Base-by-base conservation (phyloP, 805 yeast genomes). In the Kodamaea hsintzibuensis region DNA sequence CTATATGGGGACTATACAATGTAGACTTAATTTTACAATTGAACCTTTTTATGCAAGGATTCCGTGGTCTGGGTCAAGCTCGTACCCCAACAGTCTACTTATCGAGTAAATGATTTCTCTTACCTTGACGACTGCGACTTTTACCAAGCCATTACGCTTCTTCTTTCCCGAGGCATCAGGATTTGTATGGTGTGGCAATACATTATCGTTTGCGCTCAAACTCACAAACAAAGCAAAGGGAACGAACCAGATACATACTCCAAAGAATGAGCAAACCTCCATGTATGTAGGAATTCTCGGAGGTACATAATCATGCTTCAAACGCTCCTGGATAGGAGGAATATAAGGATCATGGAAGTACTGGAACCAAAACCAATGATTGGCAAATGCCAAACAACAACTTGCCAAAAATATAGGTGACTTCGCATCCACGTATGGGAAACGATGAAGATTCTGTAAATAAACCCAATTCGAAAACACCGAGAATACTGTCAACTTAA, bases 181-280 rank as follows among this genome's bases (percentile, higher is more conserved):
- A 14, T 68, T 74, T 48, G 71, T 54, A 54, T 74, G 76, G 56
- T 72, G 77, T 7, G 99, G 99, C 44, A 95, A 78, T 16, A 88
- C 84, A 63, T 89, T 88, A 64, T 95, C 99, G 57, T 90, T 89
- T 1, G 98, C 98, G 66, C 96, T 89, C 55, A 95, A 76, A 30
- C 96, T 87, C 14, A 95, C 93, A 69, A 95, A 93, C 54, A 95
- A 77, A 3, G 97, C 86, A 68, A 95, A 91, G 35, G 99, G 99
- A 27, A 95, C 82, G 55, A 93, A 79, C 99, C 99, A 95, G 16
- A 95, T 85, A 62, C 95, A 86, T 42, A 95, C 72, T 0, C 97
- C 99, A 66, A 95, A 92, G 69, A 95, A 95, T 2, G 97, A 88
- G n/a, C 97, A 89, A 3, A 95, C 89, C 66, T 95, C 97, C 0